Percentiles rank a stretch among this genome's conserved stretches.
Conservation (phyloP, 148 eudicot genomes). For the Vaccinium myrtillus region DNA sequence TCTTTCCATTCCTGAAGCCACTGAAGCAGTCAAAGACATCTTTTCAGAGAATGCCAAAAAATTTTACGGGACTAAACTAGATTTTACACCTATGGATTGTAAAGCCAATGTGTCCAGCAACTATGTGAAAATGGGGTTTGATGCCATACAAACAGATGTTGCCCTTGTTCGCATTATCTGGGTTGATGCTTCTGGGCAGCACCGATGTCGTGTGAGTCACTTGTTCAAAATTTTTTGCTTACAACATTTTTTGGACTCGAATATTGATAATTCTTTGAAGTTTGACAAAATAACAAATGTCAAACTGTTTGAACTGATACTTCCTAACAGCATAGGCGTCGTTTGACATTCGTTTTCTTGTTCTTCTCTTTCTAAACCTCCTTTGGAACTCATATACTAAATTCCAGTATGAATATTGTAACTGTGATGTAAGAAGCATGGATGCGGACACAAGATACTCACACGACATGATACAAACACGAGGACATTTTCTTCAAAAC, state of each 20-base stretch:
- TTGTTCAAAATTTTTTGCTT: slow-evolving; percentile 9
- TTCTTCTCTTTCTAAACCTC: neutral
- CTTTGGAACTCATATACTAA: neutral
- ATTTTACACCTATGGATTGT: slow-evolving; percentile 21
- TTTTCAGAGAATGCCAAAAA: slow-evolving; percentile 72
- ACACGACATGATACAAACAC: too few species aligned
- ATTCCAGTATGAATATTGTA: neutral
- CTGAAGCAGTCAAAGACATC: slow-evolving; percentile 80
- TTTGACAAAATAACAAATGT: neutral
- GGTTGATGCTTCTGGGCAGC: slow-evolving; percentile 93
- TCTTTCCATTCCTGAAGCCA: slow-evolving; percentile 78
- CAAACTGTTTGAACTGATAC: neutral
- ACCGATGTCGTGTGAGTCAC: slow-evolving; percentile 82
- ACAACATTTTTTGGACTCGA: neutral
- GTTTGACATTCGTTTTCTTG: neutral
- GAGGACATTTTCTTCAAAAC: too few species aligned
- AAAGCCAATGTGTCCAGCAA: slow-evolving; percentile 23
- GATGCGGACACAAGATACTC: too few species aligned
- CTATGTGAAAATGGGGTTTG: slow-evolving; percentile 21
- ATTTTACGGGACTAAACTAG: slow-evolving; percentile 56
- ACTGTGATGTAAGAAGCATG: neutral
- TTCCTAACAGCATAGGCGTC: neutral
- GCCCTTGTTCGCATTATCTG: slow-evolving; percentile 73
- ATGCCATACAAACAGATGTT: slow-evolving; percentile 39
- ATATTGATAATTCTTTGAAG: neutral